Evolutionary conservation across 441 rosid species (phyloP), one percentile per base, ranked within the genome.

Genomic region (Erodium moschatum): DNA sequence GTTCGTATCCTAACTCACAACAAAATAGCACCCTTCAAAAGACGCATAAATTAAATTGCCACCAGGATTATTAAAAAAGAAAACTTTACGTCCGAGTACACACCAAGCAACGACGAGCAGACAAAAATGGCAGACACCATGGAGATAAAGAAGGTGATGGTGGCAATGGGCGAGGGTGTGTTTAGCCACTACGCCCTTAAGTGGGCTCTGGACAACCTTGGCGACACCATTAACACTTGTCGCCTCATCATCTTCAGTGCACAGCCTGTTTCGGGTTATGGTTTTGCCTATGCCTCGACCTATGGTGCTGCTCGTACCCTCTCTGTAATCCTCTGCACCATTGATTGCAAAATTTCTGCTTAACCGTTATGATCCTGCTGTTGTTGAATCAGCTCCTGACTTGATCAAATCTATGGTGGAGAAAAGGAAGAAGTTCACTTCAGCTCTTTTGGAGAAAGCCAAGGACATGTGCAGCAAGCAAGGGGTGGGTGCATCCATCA

Each of bases 101-200:
- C 44, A 38, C 44, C 44, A 38, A 38, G 44, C 9, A 38, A 38
- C 44, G 9, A 38, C 9, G 0, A 38, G 44, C 44, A 1, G 2
- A 42, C 48, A 8, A 50, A 70, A 69, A 69, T 18, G 33, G 69
- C 61, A 44, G 78, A 67, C 56, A 69, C 58, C 52, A 79, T 74
- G 70, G 74, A 66, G 81, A 76, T 75, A 80, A 81, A 78, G 85
- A 80, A 84, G 73, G 83, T 86, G 76, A 86, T 88, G 92, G 85
- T 88, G 67, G 87, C 86, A 11, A 80, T 90, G 0, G 97, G 85
- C 50, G 89, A 85, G 6, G 88, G 85, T 73, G 85, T 85, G n/a
- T 84, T 74, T 70, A 88, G 92, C 69, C 75, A 77, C 72, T 70
- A 69, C 40, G 92, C 97, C 56, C 81, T 90, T 1, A 46, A 58